phyloP scores from a whole-genome alignment of 345 rosid species.

The Acer saccharum region DNA sequence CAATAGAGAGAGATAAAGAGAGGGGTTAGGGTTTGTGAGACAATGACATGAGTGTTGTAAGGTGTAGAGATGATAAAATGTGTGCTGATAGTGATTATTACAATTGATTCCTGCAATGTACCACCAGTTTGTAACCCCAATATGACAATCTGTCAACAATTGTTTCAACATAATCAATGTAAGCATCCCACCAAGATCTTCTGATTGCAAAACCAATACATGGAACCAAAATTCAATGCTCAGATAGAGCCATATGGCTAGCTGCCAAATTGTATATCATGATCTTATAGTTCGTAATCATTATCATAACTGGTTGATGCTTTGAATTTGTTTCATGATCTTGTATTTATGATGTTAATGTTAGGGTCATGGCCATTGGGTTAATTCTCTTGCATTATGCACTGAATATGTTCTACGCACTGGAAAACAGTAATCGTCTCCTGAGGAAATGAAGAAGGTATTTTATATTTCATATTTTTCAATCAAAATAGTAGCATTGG shows the following conservation, averaged over 20 bases:
- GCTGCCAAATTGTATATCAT: not conserved
- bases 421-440: conserved; percentile 79
- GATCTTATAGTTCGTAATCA: not conserved
- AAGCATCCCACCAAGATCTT: not conserved
- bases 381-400: conserved; percentile 92
- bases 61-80: no score
- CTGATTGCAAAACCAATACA: not conserved
- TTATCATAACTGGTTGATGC: not conserved
- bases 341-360: conserved; percentile 19
- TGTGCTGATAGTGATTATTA: not conserved
- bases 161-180: not conserved
- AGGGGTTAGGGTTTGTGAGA: no score
- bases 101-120: not conserved
- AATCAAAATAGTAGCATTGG: not conserved
- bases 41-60: no score
- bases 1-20: no score
- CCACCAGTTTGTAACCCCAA: not conserved
- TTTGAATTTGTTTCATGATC: not conserved
- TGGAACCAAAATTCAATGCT: not conserved
- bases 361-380: conserved; percentile 99
- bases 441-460: conserved; percentile 89
- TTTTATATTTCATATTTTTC: not conserved
- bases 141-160: not conserved
- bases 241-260: not conserved
- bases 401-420: conserved; percentile 93